A percentile compares a stretch with the other conserved stretches of the same genome.
These are phyloP conservation scores for Kandelia obovata DNA, from an alignment of 345 rosid genomes.

Conservation along the genomic window DNA sequence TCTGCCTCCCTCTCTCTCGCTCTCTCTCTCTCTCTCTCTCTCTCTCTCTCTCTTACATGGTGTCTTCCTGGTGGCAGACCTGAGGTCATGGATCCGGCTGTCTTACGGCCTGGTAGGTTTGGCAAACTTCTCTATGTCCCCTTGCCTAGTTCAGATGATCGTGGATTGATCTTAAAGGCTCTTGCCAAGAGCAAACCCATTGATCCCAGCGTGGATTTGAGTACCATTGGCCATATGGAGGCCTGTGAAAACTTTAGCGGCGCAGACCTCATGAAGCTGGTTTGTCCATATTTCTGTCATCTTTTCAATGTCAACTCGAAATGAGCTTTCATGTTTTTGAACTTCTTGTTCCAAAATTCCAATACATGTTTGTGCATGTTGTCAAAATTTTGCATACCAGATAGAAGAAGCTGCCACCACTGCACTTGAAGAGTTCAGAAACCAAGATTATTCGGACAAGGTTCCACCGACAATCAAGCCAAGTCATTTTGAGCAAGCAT, in stretches of 20 bases:
- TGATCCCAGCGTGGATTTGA: conserved; percentile 69
- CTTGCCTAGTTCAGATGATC: conserved; percentile 72
- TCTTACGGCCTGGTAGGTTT: conserved; percentile 89
- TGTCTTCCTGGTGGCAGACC: conserved; percentile 51
- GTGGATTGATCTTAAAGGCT: conserved; percentile 74
- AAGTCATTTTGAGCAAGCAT: conserved; percentile 56
- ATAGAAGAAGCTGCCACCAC: conserved; percentile 67
- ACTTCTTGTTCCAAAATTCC: too few species aligned
- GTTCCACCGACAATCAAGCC: conserved; percentile 42
- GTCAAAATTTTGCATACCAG: conserved; percentile 22
- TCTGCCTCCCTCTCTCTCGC: background rate
- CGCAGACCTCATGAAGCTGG: conserved; percentile 88
- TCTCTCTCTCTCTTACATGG: background rate
- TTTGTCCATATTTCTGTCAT: conserved; percentile 23
- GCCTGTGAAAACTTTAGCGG: conserved; percentile 81
- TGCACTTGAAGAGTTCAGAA: conserved; percentile 55
- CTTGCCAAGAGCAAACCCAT: conserved; percentile 68
- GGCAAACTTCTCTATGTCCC: conserved; percentile 83
- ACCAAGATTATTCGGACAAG: conserved; percentile 11
- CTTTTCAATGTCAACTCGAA: too few species aligned
- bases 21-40: background rate
- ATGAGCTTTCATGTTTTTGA: too few species aligned
- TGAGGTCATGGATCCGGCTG: conserved; percentile 79
- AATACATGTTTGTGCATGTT: too few species aligned
- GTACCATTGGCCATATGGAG: conserved; percentile 52